These are phyloP conservation scores for Tricholoma flavovirens DNA, from an alignment of 768 basidiomycete genomes.

Conservation along the genomic window DNA sequence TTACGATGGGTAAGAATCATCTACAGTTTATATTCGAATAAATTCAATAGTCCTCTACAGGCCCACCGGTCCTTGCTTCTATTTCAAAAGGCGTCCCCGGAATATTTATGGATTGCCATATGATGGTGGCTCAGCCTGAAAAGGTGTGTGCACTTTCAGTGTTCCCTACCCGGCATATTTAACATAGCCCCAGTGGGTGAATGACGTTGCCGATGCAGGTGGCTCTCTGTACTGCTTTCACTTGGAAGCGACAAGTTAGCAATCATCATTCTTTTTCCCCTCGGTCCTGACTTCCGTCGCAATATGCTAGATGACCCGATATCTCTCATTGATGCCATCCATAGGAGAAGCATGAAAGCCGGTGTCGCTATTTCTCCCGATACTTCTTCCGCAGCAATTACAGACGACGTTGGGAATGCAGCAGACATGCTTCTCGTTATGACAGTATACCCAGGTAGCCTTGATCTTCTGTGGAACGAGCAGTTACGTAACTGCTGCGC, in stretches of 20 bases:
- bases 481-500: not conserved
- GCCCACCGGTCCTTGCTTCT: slow-evolving; percentile 82
- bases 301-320: slow-evolving; percentile 52
- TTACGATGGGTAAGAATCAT: slow-evolving; percentile 78
- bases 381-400: slow-evolving; percentile 84
- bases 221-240: slow-evolving; percentile 97
- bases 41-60: slow-evolving; percentile 31
- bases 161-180: slow-evolving; percentile 1
- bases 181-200: slow-evolving; percentile 71
- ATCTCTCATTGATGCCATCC: slow-evolving; percentile 76
- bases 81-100: slow-evolving; percentile 83
- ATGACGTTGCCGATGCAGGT: slow-evolving; percentile 93
- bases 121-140: slow-evolving; percentile 97
- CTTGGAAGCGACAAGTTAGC: slow-evolving; percentile 83
- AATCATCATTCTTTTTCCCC: not conserved
- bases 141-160: slow-evolving; percentile 44
- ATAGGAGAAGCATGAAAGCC: slow-evolving; percentile 81
- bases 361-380: slow-evolving; percentile 97
- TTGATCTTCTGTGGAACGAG: not conserved
- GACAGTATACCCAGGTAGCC: slow-evolving; percentile 88
- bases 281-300: not conserved
- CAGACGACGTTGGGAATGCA: slow-evolving; percentile 72
- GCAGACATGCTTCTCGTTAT: slow-evolving; percentile 97
- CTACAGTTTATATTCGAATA: slow-evolving; percentile 5
- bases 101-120: slow-evolving; percentile 99